These are phyloP conservation scores for Urochloa ruziziensis DNA, from an alignment of 176 grass and related monocot species.

Conservation along the genomic window DNA sequence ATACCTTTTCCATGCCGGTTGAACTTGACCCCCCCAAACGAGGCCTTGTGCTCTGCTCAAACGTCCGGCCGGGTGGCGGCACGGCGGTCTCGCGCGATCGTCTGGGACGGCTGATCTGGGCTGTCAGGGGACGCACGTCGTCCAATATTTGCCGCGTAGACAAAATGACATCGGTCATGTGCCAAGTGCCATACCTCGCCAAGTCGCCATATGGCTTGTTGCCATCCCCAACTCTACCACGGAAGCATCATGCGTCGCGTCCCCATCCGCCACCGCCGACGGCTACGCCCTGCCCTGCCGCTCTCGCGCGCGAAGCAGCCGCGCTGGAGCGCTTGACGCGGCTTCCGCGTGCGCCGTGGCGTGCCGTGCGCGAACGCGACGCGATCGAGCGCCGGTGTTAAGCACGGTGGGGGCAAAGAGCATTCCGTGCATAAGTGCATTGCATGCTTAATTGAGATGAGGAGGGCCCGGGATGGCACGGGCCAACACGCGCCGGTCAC, in stretches of 20 bases:
- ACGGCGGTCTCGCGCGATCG: too few relatives aligned
- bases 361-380: too few relatives aligned
- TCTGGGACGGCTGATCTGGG: background rate
- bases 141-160: background rate
- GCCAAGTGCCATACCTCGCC: background rate
- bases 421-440: background rate
- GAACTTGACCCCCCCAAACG: too few relatives aligned
- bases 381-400: too few relatives aligned
- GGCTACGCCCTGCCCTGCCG: background rate
- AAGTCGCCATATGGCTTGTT: slow-evolving; percentile 5
- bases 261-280: background rate
- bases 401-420: background rate
- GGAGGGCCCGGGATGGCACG: background rate
- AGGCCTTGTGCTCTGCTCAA: too few relatives aligned
- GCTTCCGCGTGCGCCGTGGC: background rate
- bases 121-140: background rate
- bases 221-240: background rate
- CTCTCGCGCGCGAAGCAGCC: background rate
- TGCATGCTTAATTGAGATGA: too few relatives aligned
- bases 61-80: too few relatives aligned
- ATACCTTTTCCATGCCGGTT: too few relatives aligned
- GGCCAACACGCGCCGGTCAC: background rate
- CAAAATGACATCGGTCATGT: background rate
- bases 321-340: background rate
- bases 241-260: background rate